phyloP scores from a whole-genome alignment of 192 early-diverging fungal species.

The Coemansia sp. region DNA sequence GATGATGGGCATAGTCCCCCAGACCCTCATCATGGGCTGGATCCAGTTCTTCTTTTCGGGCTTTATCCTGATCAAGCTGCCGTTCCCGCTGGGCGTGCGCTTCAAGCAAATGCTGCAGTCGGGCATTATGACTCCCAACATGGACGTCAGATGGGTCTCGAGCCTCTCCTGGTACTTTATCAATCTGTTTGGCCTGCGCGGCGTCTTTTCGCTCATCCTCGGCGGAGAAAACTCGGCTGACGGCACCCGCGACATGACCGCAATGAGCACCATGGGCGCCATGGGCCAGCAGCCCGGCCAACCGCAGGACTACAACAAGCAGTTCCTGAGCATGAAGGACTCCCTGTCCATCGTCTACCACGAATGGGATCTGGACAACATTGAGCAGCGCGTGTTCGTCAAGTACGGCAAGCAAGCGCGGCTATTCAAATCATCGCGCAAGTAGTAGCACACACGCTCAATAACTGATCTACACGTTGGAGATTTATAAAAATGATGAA shows the following conservation, averaged over 20 bases:
- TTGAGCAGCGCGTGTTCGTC: slow-evolving; percentile 79
- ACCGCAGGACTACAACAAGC: slow-evolving; percentile 83
- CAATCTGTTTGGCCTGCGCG: slow-evolving; percentile 93
- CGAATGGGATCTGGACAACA: slow-evolving; percentile 77
- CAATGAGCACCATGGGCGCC: slow-evolving; percentile 86
- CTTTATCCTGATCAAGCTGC: slow-evolving; percentile 95
- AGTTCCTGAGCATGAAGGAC: slow-evolving; percentile 89
- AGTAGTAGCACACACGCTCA: slow-evolving; percentile 14
- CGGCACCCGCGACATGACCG: slow-evolving; percentile 87
- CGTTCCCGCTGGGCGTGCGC: slow-evolving; percentile 93
- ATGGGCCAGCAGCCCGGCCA: slow-evolving; percentile 74
- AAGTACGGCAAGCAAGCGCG: slow-evolving; percentile 68
- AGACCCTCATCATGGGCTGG: slow-evolving; percentile 99
- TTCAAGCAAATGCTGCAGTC: slow-evolving; percentile 99
- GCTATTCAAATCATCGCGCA: slow-evolving; percentile 42
- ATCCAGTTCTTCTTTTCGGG: slow-evolving; percentile 99
- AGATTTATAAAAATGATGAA: too few relatives aligned
- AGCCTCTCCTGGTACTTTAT: slow-evolving; percentile 99
- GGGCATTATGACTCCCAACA: slow-evolving; percentile 92
- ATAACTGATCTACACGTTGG: too few relatives aligned
- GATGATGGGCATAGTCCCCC: slow-evolving; percentile 97
- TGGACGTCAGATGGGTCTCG: slow-evolving; percentile 98
- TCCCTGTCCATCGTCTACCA: slow-evolving; percentile 81
- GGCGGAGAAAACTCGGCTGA: slow-evolving; percentile 90
- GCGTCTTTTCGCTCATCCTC: slow-evolving; percentile 90